Evolutionary conservation across 148 eudicot species (phyloP).

Genomic region (Linanthus parryae): DNA sequence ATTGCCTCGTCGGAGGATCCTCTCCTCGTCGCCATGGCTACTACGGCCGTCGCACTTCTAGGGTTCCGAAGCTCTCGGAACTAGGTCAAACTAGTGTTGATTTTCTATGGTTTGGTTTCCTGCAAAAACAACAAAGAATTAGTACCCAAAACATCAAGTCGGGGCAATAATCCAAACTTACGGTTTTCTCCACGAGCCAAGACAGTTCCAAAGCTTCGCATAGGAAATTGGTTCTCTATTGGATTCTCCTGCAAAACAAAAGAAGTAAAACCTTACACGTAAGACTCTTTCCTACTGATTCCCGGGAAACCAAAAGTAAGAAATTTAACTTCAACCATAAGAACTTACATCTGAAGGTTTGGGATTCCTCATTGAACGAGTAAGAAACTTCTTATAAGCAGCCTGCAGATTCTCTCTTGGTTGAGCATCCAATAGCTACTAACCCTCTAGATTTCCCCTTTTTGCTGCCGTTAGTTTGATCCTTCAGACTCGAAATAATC

Average conservation of each 20-base stretch:
- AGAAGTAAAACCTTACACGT: background rate
- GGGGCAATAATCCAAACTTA: conserved; percentile 19
- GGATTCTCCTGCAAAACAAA: conserved; percentile 52
- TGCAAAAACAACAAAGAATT: conserved; percentile 23
- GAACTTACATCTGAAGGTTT: conserved; percentile 47
- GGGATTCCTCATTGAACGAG: conserved; percentile 62
- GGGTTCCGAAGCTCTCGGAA: too few relatives aligned
- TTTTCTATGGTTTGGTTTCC: conserved; percentile 38
- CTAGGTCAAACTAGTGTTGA: too few relatives aligned
- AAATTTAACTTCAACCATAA: background rate
- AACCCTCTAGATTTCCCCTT: too few relatives aligned
- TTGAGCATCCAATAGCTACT: conserved; percentile 46
- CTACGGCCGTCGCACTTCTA: too few relatives aligned
- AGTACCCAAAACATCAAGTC: conserved; percentile 9
- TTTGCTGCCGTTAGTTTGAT: too few relatives aligned
- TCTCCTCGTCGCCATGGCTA: too few relatives aligned
- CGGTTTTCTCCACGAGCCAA: conserved; percentile 44
- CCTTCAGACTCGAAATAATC: too few relatives aligned
- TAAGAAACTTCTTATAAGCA: conserved; percentile 21
- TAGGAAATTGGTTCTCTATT: conserved; percentile 31
- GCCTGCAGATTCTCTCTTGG: conserved; percentile 24
- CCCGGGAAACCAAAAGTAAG: conserved; percentile 3
- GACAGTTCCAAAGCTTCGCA: conserved; percentile 82
- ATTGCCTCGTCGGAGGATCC: too few relatives aligned
- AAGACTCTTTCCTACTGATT: background rate